Evolutionary conservation across 2,329 filamentous ascomycete genomes (phyloP).

Genomic region (Macroventuria anomochaeta): DNA sequence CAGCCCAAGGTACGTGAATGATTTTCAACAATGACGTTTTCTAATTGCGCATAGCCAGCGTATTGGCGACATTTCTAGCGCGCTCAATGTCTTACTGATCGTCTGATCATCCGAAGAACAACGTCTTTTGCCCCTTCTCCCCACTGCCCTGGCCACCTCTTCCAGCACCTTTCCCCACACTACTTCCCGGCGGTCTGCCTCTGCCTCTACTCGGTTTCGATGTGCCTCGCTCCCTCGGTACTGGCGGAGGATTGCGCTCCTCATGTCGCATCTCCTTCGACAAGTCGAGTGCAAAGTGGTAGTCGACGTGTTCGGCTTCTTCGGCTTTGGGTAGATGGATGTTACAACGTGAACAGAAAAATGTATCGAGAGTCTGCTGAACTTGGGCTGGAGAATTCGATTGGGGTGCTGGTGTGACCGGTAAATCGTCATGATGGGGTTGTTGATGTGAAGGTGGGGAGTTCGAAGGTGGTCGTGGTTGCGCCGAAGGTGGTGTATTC

Average conservation of each 20-base stretch:
- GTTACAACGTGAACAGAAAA: conserved; percentile 70
- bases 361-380: conserved; percentile 42
- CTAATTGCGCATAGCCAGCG: no score
- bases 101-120: conserved; percentile 49
- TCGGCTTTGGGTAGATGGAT: conserved; percentile 64
- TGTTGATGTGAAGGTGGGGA: conserved; percentile 13
- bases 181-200: conserved; percentile 46
- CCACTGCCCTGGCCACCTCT: conserved; percentile 18
- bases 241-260: conserved; percentile 28
- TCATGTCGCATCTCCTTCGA: conserved; percentile 62
- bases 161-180: conserved; percentile 16
- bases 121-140: conserved; percentile 55
- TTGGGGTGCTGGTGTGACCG: conserved; percentile 2
- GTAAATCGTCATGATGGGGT: background rate
- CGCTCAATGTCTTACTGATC: background rate
- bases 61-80: background rate
- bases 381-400: conserved; percentile 9
- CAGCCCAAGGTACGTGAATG: no score
- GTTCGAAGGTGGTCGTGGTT: conserved; percentile 24
- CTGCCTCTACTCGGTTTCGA: conserved; percentile 40
- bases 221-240: conserved; percentile 13
- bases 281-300: conserved; percentile 91
- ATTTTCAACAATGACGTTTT: no score
- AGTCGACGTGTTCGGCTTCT: conserved; percentile 82
- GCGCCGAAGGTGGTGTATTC: conserved; percentile 43